phyloP scores from a whole-genome alignment of 2,329 filamentous ascomycete genomes.

The Fusarium buxicola region DNA sequence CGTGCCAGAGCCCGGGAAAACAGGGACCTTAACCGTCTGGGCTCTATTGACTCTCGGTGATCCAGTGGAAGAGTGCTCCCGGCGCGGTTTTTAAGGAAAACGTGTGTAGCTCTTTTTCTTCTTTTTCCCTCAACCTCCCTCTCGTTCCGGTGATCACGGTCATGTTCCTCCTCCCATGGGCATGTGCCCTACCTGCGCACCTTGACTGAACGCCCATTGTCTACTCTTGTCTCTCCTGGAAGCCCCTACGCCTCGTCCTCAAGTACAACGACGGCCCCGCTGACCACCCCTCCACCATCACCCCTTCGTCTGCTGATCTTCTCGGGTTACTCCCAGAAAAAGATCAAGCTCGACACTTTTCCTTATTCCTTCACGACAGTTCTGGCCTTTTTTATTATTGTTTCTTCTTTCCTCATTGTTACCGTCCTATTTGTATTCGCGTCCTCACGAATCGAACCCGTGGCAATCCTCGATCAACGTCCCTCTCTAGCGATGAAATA shows the following conservation, averaged over 20 bases:
- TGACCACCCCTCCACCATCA: conserved; percentile 42
- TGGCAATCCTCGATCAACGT: conserved; percentile 9
- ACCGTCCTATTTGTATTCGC: conserved; percentile 2
- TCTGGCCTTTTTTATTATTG: conserved; percentile 22
- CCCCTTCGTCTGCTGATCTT: conserved; percentile 44
- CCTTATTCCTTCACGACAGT: conserved; percentile 24
- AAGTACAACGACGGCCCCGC: conserved; percentile 40
- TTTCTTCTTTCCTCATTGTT: conserved; percentile 8
- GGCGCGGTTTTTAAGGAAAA: conserved; percentile 27
- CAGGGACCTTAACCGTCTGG: conserved; percentile 22
- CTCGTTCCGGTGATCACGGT: conserved; percentile 41
- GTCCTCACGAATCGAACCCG: conserved; percentile 5
- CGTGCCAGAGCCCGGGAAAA: conserved; percentile 18
- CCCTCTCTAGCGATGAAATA: conserved; percentile 42
- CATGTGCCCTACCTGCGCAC: conserved; percentile 41
- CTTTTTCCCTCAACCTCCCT: conserved; percentile 2
- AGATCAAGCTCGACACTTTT: conserved; percentile 25
- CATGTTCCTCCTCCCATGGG: conserved; percentile 38
- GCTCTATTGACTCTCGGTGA: conserved; percentile 23
- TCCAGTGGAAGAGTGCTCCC: conserved; percentile 17
- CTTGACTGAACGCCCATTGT: conserved; percentile 20
- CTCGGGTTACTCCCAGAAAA: conserved; percentile 29
- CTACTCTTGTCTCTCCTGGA: conserved; percentile 18
- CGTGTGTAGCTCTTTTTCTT: conserved; percentile 8
- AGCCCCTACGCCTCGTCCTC: conserved; percentile 16